A percentile compares a stretch with the other conserved stretches of the same genome.
These are phyloP conservation scores for Lasiodiplodia gonubiensis DNA, from an alignment of 2,329 filamentous ascomycete species.

Conservation along the genomic window DNA sequence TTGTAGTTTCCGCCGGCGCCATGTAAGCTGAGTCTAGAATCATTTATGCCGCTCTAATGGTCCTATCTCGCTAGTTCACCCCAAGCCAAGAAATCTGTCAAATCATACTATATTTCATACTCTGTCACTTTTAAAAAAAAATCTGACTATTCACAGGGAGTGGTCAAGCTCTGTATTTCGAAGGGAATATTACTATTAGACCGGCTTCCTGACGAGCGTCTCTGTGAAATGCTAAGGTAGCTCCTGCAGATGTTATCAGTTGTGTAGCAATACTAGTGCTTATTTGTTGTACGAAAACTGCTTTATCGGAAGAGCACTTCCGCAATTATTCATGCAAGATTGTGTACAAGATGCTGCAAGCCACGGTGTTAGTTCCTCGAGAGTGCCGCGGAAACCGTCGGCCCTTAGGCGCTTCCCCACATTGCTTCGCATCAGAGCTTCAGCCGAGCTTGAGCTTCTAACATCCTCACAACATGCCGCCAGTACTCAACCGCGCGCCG, in stretches of 20 bases:
- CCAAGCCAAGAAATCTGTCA: not conserved
- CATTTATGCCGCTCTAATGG: not conserved
- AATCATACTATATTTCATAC: not conserved
- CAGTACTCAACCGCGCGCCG: slow-evolving; percentile 17
- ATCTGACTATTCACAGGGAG: not conserved
- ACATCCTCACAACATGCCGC: slow-evolving; percentile 19
- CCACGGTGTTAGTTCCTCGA: not conserved
- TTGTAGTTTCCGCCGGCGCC: not conserved
- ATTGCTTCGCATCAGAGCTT: slow-evolving; percentile 4
- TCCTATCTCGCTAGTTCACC: not conserved
- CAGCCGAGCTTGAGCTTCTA: slow-evolving; percentile 19
- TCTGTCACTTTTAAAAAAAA: not conserved
- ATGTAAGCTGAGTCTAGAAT: not conserved
- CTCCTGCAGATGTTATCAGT: not conserved
- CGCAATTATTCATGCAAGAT: not conserved
- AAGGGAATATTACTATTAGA: not conserved
- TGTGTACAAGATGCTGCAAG: not conserved
- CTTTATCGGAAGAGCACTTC: not conserved
- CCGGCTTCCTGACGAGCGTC: not conserved
- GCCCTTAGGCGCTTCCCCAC: slow-evolving; percentile 12
- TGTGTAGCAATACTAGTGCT: not conserved
- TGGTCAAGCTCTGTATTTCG: not conserved
- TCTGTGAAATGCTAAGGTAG: not conserved
- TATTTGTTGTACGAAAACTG: not conserved
- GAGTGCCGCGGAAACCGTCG: slow-evolving; percentile 4